A percentile compares a stretch with the other conserved stretches of the same genome.
These are phyloP conservation scores for Grosmannia huntii DNA, from an alignment of 2,329 filamentous ascomycete genomes.

Conservation along the genomic window DNA sequence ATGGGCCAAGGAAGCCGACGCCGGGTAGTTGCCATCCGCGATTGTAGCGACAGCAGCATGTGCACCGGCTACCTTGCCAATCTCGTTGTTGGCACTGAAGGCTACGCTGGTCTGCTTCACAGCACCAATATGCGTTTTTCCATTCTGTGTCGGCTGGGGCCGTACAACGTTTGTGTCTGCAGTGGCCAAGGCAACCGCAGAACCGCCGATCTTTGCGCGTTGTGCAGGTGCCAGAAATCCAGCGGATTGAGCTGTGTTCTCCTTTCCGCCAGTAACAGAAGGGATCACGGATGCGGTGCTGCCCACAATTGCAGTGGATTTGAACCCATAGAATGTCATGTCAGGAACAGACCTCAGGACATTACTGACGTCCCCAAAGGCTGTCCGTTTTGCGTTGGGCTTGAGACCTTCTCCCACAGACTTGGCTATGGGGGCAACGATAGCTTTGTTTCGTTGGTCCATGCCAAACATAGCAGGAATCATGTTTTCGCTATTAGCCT, in stretches of 20 bases:
- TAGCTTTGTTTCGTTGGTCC: constrained; percentile 67
- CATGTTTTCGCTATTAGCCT: constrained; percentile 61
- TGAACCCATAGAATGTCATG: constrained; percentile 18
- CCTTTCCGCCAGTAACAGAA: constrained; percentile 12
- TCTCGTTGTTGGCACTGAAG: background rate
- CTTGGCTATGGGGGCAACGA: constrained; percentile 42
- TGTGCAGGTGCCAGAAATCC: constrained; percentile 11
- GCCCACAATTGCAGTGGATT: constrained; percentile 12
- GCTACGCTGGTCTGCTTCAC: constrained; percentile 2
- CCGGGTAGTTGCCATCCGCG: background rate
- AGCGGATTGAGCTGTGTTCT: constrained; percentile 22
- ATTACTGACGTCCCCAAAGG: constrained; percentile 75
- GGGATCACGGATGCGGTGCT: constrained; percentile 10
- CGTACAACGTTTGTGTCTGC: background rate
- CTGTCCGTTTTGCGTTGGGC: constrained; percentile 59
- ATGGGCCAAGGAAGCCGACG: background rate
- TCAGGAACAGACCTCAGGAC: constrained; percentile 28
- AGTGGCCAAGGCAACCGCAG: background rate
- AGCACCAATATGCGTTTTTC: background rate
- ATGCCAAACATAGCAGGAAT: constrained; percentile 44
- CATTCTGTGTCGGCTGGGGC: background rate
- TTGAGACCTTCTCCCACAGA: constrained; percentile 41
- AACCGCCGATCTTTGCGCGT: constrained; percentile 1
- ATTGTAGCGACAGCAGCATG: background rate
- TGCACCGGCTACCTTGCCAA: background rate